Evolutionary conservation across 2,329 filamentous ascomycete genomes (phyloP).

Genomic region (Exophiala lecanii-corni): DNA sequence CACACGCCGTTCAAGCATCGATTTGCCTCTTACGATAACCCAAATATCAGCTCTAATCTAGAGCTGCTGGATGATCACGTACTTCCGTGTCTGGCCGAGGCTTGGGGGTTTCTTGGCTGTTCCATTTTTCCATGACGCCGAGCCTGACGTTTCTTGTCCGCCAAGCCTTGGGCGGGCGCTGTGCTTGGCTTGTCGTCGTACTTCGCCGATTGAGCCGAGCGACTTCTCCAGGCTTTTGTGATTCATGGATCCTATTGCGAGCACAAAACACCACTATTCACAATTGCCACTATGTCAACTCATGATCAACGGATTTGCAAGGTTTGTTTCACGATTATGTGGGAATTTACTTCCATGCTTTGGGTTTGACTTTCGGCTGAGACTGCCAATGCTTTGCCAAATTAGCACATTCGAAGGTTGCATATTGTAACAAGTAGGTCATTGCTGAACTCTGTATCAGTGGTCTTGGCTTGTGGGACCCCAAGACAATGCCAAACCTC

Average conservation of each 20-base stretch:
- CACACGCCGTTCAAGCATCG: neutral
- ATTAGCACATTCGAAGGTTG: neutral
- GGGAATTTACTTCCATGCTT: too few species aligned
- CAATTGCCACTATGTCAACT: too few species aligned
- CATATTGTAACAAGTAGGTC: neutral
- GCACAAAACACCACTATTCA: too few species aligned
- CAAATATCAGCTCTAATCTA: constrained; percentile 2
- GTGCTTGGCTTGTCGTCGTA: neutral
- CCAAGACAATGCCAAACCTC: constrained; percentile 4
- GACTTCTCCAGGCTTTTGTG: too few species aligned
- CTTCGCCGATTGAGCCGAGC: neutral
- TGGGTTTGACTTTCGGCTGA: neutral
- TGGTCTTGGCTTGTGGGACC: neutral
- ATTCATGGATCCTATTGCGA: too few species aligned
- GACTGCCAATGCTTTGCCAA: neutral
- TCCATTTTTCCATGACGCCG: neutral
- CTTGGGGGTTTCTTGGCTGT: constrained; percentile 1
- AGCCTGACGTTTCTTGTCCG: neutral
- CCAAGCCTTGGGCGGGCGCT: neutral
- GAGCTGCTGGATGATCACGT: neutral
- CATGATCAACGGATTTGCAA: too few species aligned
- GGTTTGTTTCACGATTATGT: too few species aligned
- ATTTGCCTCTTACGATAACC: constrained; percentile 1
- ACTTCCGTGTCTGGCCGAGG: neutral
- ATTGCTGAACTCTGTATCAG: constrained; percentile 2